These are phyloP conservation scores for Myxozyma kluyveri DNA, from an alignment of 805 yeast genomes.

Conservation along the genomic window DNA sequence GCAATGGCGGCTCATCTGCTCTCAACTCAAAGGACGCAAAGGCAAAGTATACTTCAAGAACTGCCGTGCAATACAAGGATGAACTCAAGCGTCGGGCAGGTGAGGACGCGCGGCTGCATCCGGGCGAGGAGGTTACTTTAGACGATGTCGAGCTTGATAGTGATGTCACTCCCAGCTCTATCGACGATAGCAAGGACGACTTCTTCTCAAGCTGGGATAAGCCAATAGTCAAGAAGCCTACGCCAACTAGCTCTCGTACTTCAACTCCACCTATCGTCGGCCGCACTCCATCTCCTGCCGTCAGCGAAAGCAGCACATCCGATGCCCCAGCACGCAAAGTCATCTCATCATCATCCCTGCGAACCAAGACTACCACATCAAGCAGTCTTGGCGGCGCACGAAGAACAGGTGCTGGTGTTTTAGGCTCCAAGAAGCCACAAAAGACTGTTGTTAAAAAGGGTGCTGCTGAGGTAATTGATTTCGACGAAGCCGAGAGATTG, in stretches of 20 bases:
- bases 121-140: conserved; percentile 71
- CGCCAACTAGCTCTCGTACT: conserved; percentile 43
- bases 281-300: conserved; percentile 28
- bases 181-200: conserved; percentile 59
- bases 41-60: conserved; percentile 73
- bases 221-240: conserved; percentile 48
- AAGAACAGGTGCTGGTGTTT: conserved; percentile 32
- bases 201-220: conserved; percentile 91
- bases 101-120: conserved; percentile 50
- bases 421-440: conserved; percentile 37
- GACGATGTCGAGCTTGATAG: conserved; percentile 37
- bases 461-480: conserved; percentile 52
- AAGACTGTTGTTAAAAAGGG: conserved; percentile 38
- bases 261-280: conserved; percentile 36
- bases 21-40: conserved; percentile 63
- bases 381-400: conserved; percentile 20
- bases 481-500: conserved; percentile 67
- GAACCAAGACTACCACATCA: conserved; percentile 24
- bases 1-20: conserved; percentile 79
- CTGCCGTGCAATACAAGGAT: conserved; percentile 77
- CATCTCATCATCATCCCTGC: conserved; percentile 48
- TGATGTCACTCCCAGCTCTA: conserved; percentile 2
- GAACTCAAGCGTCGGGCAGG: conserved; percentile 68
- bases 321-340: conserved; percentile 35
- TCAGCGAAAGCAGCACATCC: conserved; percentile 26